These are phyloP conservation scores for Sporisorium iseilematis-ciliati DNA, from an alignment of 1,284 basidiomycete species.

Conservation along the genomic window DNA sequence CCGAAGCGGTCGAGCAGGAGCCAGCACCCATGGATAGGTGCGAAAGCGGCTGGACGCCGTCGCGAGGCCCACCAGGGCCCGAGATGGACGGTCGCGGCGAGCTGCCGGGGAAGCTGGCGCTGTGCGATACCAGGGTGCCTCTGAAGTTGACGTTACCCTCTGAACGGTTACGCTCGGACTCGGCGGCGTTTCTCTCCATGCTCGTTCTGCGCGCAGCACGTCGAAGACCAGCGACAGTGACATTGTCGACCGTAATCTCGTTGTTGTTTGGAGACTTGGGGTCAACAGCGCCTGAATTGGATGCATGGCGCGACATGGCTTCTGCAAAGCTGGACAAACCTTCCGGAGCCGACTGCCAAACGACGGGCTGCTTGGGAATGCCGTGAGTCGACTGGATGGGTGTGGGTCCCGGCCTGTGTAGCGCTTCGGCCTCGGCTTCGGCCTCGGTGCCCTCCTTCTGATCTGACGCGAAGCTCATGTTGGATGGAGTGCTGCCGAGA, in stretches of 20 bases:
- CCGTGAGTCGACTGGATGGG: slow-evolving; percentile 44
- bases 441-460: neutral
- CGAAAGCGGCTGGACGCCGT: slow-evolving; percentile 37
- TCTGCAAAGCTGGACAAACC: slow-evolving; percentile 36
- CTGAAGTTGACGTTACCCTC: slow-evolving; percentile 27
- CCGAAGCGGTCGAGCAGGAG: slow-evolving; percentile 23
- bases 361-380: slow-evolving; percentile 21
- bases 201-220: slow-evolving; percentile 57
- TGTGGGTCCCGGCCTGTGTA: slow-evolving; percentile 47
- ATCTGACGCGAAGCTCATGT: neutral
- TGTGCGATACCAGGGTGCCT: slow-evolving; percentile 33
- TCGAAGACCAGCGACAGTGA: slow-evolving; percentile 54
- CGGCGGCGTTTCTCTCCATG: slow-evolving; percentile 37
- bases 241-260: slow-evolving; percentile 36
- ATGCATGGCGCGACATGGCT: slow-evolving; percentile 40
- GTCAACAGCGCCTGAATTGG: slow-evolving; percentile 17
- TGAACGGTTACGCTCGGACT: slow-evolving; percentile 14
- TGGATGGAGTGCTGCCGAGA: neutral
- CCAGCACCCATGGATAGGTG: slow-evolving; percentile 22
- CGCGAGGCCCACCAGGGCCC: slow-evolving; percentile 32
- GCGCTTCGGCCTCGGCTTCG: slow-evolving; percentile 18
- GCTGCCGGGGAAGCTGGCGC: slow-evolving; percentile 51
- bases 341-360: slow-evolving; percentile 56
- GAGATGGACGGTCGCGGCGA: slow-evolving; percentile 40
- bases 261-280: slow-evolving; percentile 9